Evolutionary conservation across 2,329 filamentous ascomycete genomes (phyloP), one percentile per base, ranked within the genome.

Genomic region (Diplodia corticola): DNA sequence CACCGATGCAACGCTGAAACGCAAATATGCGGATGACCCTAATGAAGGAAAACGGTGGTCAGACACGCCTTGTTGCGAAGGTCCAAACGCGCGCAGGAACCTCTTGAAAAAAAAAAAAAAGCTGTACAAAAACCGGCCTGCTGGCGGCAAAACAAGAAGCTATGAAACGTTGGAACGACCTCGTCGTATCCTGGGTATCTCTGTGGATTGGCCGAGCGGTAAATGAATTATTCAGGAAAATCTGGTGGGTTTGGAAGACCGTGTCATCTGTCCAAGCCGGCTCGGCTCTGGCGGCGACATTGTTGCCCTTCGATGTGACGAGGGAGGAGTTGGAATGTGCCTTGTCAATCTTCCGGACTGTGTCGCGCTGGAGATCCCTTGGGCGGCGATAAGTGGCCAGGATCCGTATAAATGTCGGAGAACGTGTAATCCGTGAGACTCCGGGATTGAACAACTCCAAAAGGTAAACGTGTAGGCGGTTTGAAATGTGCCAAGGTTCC

Each of bases 1-100:
- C 61, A 64, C 33, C 49, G 49, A 64, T 64, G 63, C 63, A 64
- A 55, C 63, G 63, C 63, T 64, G 50, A 64, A 64, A 64, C 40
- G 50, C 50, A 53, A 64, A 44, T 49, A 55, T 64, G 50, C 50
- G 44, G 13, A 49, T 50, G 57, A 44, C 57, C 40, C 33, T 35
- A 63, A 55, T 37, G 53, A 28, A 40, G 40, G 57, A 49, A 61
- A 61, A 49, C 12, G 40, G 49, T 48, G 57, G 57, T 35, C 44
- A 35, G 44, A 44, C 57, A 61, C 44, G 57, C 44, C 24, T 49
- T 61, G 57, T 61, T 33, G 44, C 57, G 40, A 44, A n/a, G 48
- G 44, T 13, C 54, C 28, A 37, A 24, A 64, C 51, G 50, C 50
- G 26, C 49, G 24, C 26, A 55, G 40, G 30, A 55, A 5, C 37